phyloP scores from a whole-genome alignment of 495 filamentous ascomycete species.

The Articulospora tetracladia region DNA sequence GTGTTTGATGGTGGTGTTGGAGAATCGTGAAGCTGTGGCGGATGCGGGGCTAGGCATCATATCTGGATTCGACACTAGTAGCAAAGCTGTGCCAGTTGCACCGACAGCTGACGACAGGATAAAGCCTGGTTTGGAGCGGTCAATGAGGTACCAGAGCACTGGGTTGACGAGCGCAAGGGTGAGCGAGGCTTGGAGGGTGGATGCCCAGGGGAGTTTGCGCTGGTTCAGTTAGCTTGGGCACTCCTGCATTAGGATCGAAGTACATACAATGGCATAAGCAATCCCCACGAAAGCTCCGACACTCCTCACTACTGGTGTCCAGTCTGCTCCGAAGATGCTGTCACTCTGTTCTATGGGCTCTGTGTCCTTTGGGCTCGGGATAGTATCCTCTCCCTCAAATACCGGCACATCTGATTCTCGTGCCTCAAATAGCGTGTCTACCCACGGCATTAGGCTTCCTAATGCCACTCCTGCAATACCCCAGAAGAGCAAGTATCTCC shows the following conservation, averaged over 20 bases:
- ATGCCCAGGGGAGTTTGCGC: constrained; percentile 88
- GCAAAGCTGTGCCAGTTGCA: constrained; percentile 64
- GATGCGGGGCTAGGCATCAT: constrained; percentile 62
- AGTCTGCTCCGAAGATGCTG: constrained; percentile 49
- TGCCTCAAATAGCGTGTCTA: constrained; percentile 60
- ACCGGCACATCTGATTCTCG: not conserved
- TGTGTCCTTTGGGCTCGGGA: constrained; percentile 15
- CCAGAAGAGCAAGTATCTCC: constrained; percentile 75
- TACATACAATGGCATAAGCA: constrained; percentile 87
- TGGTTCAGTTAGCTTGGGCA: constrained; percentile 29
- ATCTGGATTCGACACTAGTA: constrained; percentile 68
- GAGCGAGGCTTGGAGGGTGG: constrained; percentile 85
- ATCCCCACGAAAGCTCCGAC: constrained; percentile 95
- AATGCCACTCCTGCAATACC: constrained; percentile 71
- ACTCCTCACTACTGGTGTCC: constrained; percentile 78
- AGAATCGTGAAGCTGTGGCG: constrained; percentile 3
- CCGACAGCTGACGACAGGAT: constrained; percentile 69
- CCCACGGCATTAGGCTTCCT: constrained; percentile 78
- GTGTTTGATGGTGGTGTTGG: constrained; percentile 20
- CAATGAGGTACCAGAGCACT: constrained; percentile 92
- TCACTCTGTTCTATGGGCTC: constrained; percentile 15
- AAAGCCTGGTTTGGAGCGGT: constrained; percentile 83
- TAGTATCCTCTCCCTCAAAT: constrained; percentile 29
- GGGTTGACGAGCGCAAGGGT: constrained; percentile 92
- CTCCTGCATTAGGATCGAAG: constrained; percentile 1